Base-by-base conservation (phyloP, 2,329 filamentous ascomycete species). In the Neurospora crassa region DNA sequence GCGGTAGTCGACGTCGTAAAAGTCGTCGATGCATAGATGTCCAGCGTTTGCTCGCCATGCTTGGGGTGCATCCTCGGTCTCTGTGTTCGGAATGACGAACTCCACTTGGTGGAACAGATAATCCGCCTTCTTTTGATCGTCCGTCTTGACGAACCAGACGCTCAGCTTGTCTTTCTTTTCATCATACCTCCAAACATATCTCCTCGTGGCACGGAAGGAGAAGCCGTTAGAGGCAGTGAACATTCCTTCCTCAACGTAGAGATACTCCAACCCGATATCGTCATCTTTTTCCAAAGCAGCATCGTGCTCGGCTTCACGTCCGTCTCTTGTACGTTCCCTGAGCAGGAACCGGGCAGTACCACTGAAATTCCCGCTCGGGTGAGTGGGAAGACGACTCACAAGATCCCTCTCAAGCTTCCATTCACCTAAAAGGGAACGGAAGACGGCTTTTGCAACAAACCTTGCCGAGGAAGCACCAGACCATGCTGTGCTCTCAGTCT, bases 61-160 rank as follows among this genome's bases (percentile, higher is more conserved):
- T 63, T 34, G 24, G 53, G 53, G 14, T 63, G 53, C 53, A 0
- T 85, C 86, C 12, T 75, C 69, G 40, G 67, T 67, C 18, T 78
- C 72, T 3, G 75, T 73, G 1, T 75, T 76, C 0, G 83, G 81
- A 10, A 82, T 74, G 29, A 82, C 72, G 74, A 94, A 92, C 71
- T 90, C 85, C n/a, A 94, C 81, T 73, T 90, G 86, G 76, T 94
- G 91, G 79, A 94, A 95, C 24, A 94, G 81, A 74, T 93, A 91
- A 77, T 93, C 91, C 0, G 90, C 89, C 16, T 84, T 84, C 70
- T 83, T 83, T 18, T 84, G 80, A 74, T 92, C 89, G 18, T 91
- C 87, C 0, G 86, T 83, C 74, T 89, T 88, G 47, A 88, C 88
- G 75, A 94, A 94, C 91, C 91, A 94, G 1, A 91, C 89, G 72